Base-by-base conservation (phyloP, 2,329 filamentous ascomycete genomes). In the Sporothrix sp. region DNA sequence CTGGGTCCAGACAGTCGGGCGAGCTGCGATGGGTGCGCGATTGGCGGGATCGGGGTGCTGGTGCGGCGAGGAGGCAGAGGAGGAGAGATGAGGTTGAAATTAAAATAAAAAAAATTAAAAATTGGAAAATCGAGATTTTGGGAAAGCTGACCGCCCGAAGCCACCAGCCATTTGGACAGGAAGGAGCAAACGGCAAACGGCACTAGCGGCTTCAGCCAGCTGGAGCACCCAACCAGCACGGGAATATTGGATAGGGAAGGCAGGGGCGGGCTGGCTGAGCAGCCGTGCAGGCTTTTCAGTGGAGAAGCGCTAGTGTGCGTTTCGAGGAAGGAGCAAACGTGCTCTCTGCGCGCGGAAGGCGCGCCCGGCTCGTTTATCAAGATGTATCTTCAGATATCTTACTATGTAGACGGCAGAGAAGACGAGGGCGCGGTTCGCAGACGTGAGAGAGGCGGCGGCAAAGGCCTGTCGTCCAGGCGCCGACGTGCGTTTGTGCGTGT, bases 121-220 rank as follows among this genome's bases (percentile, higher is more conserved):
- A 38, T 21, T 30, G 16, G 45, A 38, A 48, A 48, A 48, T 48
- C 45, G 45, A 48, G 45, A 48, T 48, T 48, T 48, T 30, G 45
- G 45, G 45, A 44, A 47, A 28, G 32, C 28, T 47, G 43, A 46
- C 30, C 32, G 43, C 32, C 32, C 44, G 10, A 28, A 33, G 23
- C 28, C 27, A 45, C 30, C 30, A 45, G 42, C 42, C 40, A 44
- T 42, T 40, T 23, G 20, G 30, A 14, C 8, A 16, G 43, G 39
- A 42, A 42, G 28, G 39, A 42, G 39, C 18, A 25, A 35, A 36
- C 25, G 14, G 18, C 11, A 45, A 45, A 45, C 20, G 43, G 43
- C 30, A 36, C 42, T 45, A 45, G 28, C 28, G 42, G 42, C 5
- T 28, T 18, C 16, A 32, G 40, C 40, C 37, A 42, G 38, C 38